Conservation (phyloP, 805 yeast species). For the Ascoidea rubescens region DNA sequence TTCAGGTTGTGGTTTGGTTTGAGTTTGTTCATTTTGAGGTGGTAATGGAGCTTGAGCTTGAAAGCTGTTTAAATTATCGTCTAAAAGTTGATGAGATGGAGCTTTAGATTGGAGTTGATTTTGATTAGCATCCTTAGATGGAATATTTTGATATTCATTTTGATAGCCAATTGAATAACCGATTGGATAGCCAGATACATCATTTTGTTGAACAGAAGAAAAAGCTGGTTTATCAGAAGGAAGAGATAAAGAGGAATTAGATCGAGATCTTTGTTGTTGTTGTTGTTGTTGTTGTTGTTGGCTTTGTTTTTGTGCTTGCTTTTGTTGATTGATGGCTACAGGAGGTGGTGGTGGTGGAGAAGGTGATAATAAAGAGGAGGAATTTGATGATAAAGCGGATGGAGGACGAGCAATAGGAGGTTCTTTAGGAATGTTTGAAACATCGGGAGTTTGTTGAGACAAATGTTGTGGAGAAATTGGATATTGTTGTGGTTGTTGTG, state of each 20-base stretch:
- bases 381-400: conserved; percentile 13
- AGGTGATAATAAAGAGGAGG: conserved; percentile 9
- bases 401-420: conserved; percentile 8
- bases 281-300: conserved; percentile 4
- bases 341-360: conserved; percentile 3
- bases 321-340: background rate
- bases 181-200: conserved; percentile 5
- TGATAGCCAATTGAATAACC: conserved; percentile 3
- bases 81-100: no score
- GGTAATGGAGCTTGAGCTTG: background rate
- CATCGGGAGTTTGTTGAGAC: background rate
- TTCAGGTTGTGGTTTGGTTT: no score
- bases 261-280: conserved; percentile 2
- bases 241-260: conserved; percentile 1
- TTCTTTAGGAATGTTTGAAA: background rate
- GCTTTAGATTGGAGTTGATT: no score
- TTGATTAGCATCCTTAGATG: no score
- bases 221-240: background rate
- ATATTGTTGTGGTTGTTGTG: conserved; percentile 8
- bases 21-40: background rate
- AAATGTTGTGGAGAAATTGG: conserved; percentile 13
- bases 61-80: no score
- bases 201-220: background rate
- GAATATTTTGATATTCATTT: background rate
- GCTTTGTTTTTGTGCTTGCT: conserved; percentile 2